These are phyloP conservation scores for Colletotrichum melonis DNA, from an alignment of 2,329 filamentous ascomycete species.

Conservation along the genomic window DNA sequence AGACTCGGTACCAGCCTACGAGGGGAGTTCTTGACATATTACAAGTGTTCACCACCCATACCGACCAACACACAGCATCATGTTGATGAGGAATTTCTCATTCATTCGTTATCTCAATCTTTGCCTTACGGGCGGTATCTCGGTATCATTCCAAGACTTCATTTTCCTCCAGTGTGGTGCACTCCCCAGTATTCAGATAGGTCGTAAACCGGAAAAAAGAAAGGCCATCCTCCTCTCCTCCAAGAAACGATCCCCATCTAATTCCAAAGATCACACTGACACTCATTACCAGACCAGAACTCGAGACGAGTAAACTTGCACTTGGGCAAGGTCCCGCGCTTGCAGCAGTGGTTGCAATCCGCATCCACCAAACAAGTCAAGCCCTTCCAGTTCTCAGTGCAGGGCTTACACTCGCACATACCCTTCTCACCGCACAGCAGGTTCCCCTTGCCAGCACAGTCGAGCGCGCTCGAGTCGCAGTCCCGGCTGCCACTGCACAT, in stretches of 20 bases:
- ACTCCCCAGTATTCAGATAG: neutral
- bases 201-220: neutral
- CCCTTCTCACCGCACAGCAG: neutral
- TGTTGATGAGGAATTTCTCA: neutral
- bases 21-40: no score
- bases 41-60: neutral
- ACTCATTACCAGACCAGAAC: neutral
- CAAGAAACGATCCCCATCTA: neutral
- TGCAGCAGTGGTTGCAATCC: conserved; percentile 15
- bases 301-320: neutral
- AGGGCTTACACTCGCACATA: neutral
- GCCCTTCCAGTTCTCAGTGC: neutral
- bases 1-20: no score
- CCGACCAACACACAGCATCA: neutral
- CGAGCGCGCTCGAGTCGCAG: neutral
- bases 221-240: neutral
- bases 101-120: neutral
- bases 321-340: neutral
- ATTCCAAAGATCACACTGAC: neutral
- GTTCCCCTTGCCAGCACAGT: neutral
- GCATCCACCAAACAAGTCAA: neutral
- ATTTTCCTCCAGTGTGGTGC: neutral
- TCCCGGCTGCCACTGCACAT: neutral
- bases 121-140: neutral
- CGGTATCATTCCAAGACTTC: neutral